Evolutionary conservation across 75 land plant species (phyloP).

Genomic region (Pinus tabuliformis): DNA sequence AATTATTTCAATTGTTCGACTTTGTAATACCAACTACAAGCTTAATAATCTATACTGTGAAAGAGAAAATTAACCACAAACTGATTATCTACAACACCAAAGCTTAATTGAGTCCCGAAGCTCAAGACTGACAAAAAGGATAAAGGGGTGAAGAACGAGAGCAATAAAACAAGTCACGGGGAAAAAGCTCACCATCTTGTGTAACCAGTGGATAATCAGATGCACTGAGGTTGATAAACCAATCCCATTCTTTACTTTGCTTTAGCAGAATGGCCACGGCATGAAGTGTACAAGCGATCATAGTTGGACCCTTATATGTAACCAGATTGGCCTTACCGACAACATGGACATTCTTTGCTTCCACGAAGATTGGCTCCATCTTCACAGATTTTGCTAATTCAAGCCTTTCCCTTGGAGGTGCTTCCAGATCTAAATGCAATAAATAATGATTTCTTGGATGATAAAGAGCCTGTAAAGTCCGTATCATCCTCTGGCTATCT

Average conservation of each 20-base stretch:
- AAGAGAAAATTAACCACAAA: not conserved
- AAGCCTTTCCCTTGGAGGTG: slow-evolving; percentile 53
- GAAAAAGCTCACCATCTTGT: slow-evolving; percentile 71
- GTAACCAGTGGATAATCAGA: slow-evolving; percentile 90
- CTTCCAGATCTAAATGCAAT: slow-evolving; percentile 75
- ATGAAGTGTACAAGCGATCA: slow-evolving; percentile 72
- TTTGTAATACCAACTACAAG: not conserved
- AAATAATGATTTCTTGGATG: slow-evolving; percentile 83
- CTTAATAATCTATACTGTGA: not conserved
- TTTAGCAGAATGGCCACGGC: slow-evolving; percentile 70
- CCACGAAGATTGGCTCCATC: slow-evolving; percentile 30
- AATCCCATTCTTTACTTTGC: slow-evolving; percentile 73
- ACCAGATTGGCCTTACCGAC: slow-evolving; percentile 67
- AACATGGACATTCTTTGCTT: slow-evolving; percentile 67
- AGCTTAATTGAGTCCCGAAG: not conserved
- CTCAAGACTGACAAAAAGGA: not conserved
- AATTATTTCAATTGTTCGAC: not conserved
- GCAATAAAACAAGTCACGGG: not conserved
- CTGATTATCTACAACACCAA: not conserved
- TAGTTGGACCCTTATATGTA: slow-evolving; percentile 73
- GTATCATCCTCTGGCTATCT: slow-evolving; percentile 39
- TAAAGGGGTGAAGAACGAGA: not conserved
- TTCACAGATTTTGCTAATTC: slow-evolving; percentile 58
- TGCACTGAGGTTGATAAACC: slow-evolving; percentile 91
- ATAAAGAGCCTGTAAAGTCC: slow-evolving; percentile 67